Percentiles rank a stretch among this genome's conserved stretches.
These are phyloP conservation scores for Pythium dissimile DNA, from an alignment of 352 stramenopile species.

Conservation along the genomic window DNA sequence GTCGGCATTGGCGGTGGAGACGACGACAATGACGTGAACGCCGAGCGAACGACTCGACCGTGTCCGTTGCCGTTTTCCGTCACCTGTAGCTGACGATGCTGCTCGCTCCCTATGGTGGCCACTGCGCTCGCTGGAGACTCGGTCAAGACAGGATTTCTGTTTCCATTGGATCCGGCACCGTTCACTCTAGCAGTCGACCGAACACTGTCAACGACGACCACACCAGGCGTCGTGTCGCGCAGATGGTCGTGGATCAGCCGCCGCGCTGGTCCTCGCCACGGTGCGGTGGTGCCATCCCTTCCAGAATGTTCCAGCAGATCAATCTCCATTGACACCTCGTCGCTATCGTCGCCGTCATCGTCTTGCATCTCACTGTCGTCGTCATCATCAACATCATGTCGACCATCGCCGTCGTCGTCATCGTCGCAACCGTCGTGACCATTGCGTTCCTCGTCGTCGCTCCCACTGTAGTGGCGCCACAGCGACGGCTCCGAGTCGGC, in stretches of 20 bases:
- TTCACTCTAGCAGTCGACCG: slow-evolving; percentile 1
- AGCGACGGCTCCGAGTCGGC: background rate
- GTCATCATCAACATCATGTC: slow-evolving; percentile 9
- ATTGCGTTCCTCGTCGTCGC: background rate
- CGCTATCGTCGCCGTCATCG: slow-evolving; percentile 5
- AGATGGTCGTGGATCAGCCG: slow-evolving; percentile 26
- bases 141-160: too few relatives aligned
- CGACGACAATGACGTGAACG: background rate
- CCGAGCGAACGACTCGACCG: background rate
- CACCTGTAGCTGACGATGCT: background rate
- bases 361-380: slow-evolving; percentile 11
- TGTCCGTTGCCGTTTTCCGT: background rate
- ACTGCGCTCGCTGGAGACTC: too few relatives aligned
- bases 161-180: background rate
- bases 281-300: background rate
- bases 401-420: background rate
- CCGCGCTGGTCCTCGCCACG: slow-evolving; percentile 21
- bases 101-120: too few relatives aligned
- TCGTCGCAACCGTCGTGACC: slow-evolving; percentile 8
- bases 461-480: too few relatives aligned
- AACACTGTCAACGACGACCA: background rate
- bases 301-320: background rate
- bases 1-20: background rate
- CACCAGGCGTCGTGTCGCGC: background rate
- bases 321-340: slow-evolving; percentile 3